These are phyloP conservation scores for Trapa bicornis DNA, from an alignment of 345 rosid genomes.

Conservation along the genomic window DNA sequence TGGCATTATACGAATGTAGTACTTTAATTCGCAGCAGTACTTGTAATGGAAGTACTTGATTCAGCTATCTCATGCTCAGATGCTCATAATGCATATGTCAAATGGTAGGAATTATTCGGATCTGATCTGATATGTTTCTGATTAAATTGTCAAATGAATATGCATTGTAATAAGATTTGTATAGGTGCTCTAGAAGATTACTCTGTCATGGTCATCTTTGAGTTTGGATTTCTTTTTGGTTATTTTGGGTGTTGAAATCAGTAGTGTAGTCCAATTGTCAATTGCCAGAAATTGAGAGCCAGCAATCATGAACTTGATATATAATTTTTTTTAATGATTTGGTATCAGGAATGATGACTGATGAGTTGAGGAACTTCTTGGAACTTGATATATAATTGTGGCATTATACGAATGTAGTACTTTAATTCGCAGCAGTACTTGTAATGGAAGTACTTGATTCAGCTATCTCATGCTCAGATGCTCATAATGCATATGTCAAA, in stretches of 20 bases:
- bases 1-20: too few relatives aligned
- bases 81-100: not conserved
- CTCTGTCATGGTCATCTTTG: not conserved
- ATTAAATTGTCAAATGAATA: not conserved
- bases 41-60: not conserved
- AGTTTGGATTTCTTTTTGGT: not conserved
- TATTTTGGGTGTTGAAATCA: not conserved
- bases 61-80: not conserved
- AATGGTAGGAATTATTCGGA: not conserved
- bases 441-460: not conserved
- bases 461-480: not conserved
- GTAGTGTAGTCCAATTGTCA: not conserved
- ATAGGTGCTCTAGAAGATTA: not conserved
- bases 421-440: too few relatives aligned
- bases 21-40: too few relatives aligned
- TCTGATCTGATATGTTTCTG: not conserved
- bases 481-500: not conserved
- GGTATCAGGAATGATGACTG: slow-evolving; percentile 47
- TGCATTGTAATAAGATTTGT: not conserved
- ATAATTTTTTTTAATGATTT: not conserved
- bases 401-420: too few relatives aligned
- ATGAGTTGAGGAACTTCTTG: slow-evolving; percentile 73
- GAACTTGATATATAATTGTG: slow-evolving; percentile 23
- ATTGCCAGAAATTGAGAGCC: not conserved
- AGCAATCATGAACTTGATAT: not conserved